phyloP scores from a whole-genome alignment of 305 asterid species.

The Fraxinus sp. region DNA sequence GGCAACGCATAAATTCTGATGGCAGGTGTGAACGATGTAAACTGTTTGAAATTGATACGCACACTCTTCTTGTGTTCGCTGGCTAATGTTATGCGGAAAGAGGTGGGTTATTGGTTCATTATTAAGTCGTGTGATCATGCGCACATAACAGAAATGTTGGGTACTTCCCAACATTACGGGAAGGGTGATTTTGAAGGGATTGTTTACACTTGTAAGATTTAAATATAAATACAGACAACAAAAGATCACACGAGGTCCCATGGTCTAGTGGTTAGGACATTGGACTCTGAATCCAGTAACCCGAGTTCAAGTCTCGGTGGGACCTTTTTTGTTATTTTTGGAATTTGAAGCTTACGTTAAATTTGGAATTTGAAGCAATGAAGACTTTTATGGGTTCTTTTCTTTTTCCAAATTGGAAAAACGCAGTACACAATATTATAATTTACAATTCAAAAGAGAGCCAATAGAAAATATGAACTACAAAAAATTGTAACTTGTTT shows the following conservation, averaged over 20 bases:
- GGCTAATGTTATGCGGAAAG: neutral
- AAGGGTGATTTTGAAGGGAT: neutral
- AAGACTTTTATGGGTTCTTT: neutral
- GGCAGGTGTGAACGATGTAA: neutral
- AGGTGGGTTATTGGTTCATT: neutral
- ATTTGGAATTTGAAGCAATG: neutral
- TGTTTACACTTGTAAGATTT: neutral
- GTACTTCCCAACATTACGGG: neutral
- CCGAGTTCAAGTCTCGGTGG: constrained; percentile 55
- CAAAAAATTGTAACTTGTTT: neutral
- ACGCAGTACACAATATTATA: neutral
- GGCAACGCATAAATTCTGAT: neutral
- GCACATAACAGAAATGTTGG: neutral
- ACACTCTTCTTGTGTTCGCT: neutral
- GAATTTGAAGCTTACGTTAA: too few species aligned
- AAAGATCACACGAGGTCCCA: constrained; percentile 25
- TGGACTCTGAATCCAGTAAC: constrained; percentile 65
- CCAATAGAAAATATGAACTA: constrained; percentile 6
- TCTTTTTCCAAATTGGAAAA: constrained; percentile 7
- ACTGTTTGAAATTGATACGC: neutral
- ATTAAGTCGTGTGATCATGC: neutral
- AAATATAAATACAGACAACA: neutral
- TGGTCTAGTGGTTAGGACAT: constrained; percentile 58
- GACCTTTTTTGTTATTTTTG: constrained; percentile 25
- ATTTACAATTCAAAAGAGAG: constrained; percentile 14